A percentile compares a stretch with the other conserved stretches of the same genome.
Conservation (phyloP, 495 filamentous ascomycete genomes). For the Aspergillus ostianus region DNA sequence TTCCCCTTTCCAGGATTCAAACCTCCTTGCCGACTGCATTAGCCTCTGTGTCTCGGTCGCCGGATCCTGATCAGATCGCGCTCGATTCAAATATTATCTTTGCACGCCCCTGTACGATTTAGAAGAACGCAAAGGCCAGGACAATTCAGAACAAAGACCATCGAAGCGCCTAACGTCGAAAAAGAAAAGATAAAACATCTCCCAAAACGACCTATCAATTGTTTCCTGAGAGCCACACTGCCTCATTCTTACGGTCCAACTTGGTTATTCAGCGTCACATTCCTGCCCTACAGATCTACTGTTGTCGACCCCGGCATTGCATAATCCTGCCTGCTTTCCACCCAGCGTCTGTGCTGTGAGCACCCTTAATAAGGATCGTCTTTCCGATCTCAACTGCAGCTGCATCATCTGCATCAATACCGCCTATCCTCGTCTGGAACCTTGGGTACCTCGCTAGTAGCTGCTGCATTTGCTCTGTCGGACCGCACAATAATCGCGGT, state of each 20-base stretch:
- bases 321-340: constrained; percentile 22
- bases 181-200: constrained; percentile 27
- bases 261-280: constrained; percentile 39
- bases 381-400: constrained; percentile 45
- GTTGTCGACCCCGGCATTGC: constrained; percentile 30
- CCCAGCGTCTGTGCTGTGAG: constrained; percentile 23
- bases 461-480: constrained; percentile 18
- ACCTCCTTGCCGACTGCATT: constrained; percentile 38
- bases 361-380: constrained; percentile 38
- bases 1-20: constrained; percentile 39
- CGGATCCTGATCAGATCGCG: constrained; percentile 30
- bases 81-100: constrained; percentile 21
- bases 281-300: constrained; percentile 45
- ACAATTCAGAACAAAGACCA: constrained; percentile 10
- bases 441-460: constrained; percentile 22
- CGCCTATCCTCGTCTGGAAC: constrained; percentile 30
- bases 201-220: constrained; percentile 30
- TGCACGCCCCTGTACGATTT: constrained; percentile 14
- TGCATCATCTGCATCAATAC: constrained; percentile 30
- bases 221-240: constrained; percentile 17
- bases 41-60: constrained; percentile 28
- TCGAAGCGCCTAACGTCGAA: constrained; percentile 7
- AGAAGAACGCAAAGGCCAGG: constrained; percentile 4
- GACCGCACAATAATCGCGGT: constrained; percentile 19
- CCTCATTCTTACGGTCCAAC: constrained; percentile 23